Conservation (phyloP, 805 yeast species). For the Torulaspora indica region DNA sequence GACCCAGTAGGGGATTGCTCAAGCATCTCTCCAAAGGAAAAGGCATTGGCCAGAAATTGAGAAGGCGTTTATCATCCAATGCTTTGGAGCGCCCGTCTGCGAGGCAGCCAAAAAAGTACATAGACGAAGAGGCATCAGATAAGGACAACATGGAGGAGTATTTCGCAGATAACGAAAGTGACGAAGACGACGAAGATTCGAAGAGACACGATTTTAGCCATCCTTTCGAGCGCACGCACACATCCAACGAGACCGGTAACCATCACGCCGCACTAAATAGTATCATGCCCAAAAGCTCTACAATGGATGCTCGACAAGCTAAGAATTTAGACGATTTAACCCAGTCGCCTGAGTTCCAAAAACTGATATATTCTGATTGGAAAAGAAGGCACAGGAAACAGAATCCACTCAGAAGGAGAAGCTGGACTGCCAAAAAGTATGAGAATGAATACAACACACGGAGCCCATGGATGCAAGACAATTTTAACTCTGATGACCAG, state of each 20-base stretch:
- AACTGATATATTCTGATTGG: slow-evolving; percentile 36
- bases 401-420: slow-evolving; percentile 5
- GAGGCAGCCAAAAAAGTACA: neutral
- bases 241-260: neutral
- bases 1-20: slow-evolving; percentile 10
- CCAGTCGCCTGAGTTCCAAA: slow-evolving; percentile 49
- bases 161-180: slow-evolving; percentile 28
- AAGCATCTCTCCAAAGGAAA: slow-evolving; percentile 22
- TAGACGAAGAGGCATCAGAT: slow-evolving; percentile 3
- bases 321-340: slow-evolving; percentile 22
- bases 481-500: slow-evolving; percentile 11
- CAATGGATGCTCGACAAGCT: slow-evolving; percentile 40
- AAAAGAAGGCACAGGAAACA: slow-evolving; percentile 26
- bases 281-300: slow-evolving; percentile 44
- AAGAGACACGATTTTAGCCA: neutral
- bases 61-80: slow-evolving; percentile 20
- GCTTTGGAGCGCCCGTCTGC: slow-evolving; percentile 15
- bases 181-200: slow-evolving; percentile 24
- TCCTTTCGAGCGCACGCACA: neutral
- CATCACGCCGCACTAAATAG: slow-evolving; percentile 35
- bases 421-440: slow-evolving; percentile 17
- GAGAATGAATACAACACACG: slow-evolving; percentile 23
- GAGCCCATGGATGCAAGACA: slow-evolving; percentile 13
- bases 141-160: slow-evolving; percentile 20
- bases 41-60: slow-evolving; percentile 18